Percentiles rank a stretch among this genome's conserved stretches.
These are phyloP conservation scores for Stachybotrys echinatus DNA, from an alignment of 2,329 filamentous ascomycete species.

Conservation along the genomic window DNA sequence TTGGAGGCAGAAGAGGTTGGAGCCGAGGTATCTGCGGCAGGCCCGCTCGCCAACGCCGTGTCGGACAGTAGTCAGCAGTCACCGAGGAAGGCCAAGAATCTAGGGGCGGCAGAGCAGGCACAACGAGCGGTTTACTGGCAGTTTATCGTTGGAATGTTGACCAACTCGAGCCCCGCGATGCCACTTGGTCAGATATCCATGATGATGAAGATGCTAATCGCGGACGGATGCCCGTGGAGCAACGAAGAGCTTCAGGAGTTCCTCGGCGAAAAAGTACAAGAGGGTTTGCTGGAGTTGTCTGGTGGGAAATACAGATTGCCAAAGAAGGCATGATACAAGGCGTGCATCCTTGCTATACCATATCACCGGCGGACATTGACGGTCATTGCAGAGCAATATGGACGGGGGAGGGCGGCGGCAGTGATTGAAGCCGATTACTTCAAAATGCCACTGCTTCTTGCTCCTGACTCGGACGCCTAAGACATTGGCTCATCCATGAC, in stretches of 20 bases:
- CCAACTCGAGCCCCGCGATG: conserved; percentile 79
- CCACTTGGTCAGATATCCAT: conserved; percentile 75
- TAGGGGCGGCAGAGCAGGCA: conserved; percentile 61
- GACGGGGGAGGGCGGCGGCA: no score
- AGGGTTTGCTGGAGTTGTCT: conserved; percentile 62
- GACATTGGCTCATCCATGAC: no score
- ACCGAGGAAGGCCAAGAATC: conserved; percentile 45
- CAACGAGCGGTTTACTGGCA: conserved; percentile 71
- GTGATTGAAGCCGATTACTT: no score
- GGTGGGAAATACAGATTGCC: conserved; percentile 66
- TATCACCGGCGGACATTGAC: not conserved
- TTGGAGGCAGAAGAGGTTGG: conserved; percentile 34
- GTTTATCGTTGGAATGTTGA: conserved; percentile 93
- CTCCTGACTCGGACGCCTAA: no score
- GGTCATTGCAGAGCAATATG: not conserved
- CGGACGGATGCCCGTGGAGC: conserved; percentile 83
- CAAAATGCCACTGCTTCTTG: no score
- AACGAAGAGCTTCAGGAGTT: conserved; percentile 84
- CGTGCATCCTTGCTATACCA: not conserved
- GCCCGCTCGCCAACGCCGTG: conserved; percentile 11
- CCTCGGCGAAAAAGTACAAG: conserved; percentile 69
- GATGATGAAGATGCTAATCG: conserved; percentile 92
- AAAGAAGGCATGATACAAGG: conserved; percentile 40
- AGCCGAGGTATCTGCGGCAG: conserved; percentile 24
- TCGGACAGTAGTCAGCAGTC: conserved; percentile 27